These are phyloP conservation scores for Kluyveromyces nonfermentans DNA, from an alignment of 805 yeast species.

Conservation along the genomic window DNA sequence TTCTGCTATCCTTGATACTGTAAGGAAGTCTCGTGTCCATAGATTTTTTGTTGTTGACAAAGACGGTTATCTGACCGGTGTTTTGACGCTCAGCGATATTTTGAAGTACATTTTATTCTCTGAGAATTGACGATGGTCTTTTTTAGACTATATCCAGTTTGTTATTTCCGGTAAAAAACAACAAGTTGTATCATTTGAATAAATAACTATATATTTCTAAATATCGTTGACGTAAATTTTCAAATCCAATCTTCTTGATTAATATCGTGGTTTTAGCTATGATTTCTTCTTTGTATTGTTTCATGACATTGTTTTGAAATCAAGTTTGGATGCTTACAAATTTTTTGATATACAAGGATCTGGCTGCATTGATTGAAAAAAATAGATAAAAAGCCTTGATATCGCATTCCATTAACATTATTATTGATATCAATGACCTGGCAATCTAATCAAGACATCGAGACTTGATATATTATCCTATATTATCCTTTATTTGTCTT, in stretches of 20 bases:
- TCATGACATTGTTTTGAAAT: not conserved
- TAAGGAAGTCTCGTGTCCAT: slow-evolving; percentile 83
- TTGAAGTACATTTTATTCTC: slow-evolving; percentile 71
- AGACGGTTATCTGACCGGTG: slow-evolving; percentile 68
- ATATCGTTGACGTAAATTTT: not conserved
- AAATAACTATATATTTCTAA: too few species aligned
- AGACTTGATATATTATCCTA: too few species aligned
- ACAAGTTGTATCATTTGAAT: not conserved
- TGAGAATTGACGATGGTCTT: slow-evolving; percentile 18
- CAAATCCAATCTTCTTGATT: not conserved
- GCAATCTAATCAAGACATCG: too few species aligned
- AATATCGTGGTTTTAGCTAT: not conserved
- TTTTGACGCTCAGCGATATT: slow-evolving; percentile 86
- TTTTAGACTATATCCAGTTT: not conserved
- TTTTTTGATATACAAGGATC: too few species aligned
- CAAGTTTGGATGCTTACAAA: not conserved
- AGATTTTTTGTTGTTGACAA: slow-evolving; percentile 87
- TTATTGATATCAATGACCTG: too few species aligned
- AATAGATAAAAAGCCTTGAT: too few species aligned
- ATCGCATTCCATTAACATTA: too few species aligned
- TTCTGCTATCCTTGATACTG: slow-evolving; percentile 85
- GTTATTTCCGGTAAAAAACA: not conserved
- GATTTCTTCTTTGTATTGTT: not conserved
- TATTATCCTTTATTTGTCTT: too few species aligned
- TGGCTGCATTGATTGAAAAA: too few species aligned